Base-by-base conservation (phyloP, 2,329 filamentous ascomycete species). In the Penicillium sp. region DNA sequence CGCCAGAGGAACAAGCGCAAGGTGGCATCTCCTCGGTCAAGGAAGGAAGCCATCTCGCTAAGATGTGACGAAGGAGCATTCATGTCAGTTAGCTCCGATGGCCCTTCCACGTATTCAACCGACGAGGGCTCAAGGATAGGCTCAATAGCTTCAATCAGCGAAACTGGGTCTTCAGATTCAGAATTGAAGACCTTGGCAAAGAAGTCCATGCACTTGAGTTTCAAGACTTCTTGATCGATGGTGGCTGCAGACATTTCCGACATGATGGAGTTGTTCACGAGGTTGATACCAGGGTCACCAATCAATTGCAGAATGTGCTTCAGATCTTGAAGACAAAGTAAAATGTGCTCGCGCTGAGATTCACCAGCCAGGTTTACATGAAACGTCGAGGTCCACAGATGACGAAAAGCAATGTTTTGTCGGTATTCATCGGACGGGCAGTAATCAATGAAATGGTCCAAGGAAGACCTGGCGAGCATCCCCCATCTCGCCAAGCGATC, bases 141-240 rank as follows among this genome's bases (percentile, higher is more conserved):
- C 63, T 98, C 93, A 31, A 98, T 75, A 25, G 85, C 93, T 63
- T 96, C 90, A 50, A 98, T 96, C 18, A 96, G 82, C 4, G 85
- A 80, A 10, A 92, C 81, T 0, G 92, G 88, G 58, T 96, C 86
- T 41, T 86, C 83, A 50, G 85, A 81, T 49, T 93, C 87, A 32
- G 90, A 84, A 52, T 88, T 87, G 66, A 97, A 97, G 0, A 98
- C 81, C 32, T 85, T 88, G 44, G 90, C 78, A 69, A 98, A 97
- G 68, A 97, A 97, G 64, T 96, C 92, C 81, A 95, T 93, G 0
- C 92, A 97, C 12, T 89, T 95, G 29, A 97, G 78, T 61, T 91
- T 90, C 10, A 89, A 92, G 24, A 96, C 86, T 66, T 98, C 92
- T 47, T 89, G 84, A 55, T 97, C 91, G 6, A 93, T 85, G 0